phyloP scores from a whole-genome alignment of 2,329 filamentous ascomycete species.

The Verticillium tricorpus region DNA sequence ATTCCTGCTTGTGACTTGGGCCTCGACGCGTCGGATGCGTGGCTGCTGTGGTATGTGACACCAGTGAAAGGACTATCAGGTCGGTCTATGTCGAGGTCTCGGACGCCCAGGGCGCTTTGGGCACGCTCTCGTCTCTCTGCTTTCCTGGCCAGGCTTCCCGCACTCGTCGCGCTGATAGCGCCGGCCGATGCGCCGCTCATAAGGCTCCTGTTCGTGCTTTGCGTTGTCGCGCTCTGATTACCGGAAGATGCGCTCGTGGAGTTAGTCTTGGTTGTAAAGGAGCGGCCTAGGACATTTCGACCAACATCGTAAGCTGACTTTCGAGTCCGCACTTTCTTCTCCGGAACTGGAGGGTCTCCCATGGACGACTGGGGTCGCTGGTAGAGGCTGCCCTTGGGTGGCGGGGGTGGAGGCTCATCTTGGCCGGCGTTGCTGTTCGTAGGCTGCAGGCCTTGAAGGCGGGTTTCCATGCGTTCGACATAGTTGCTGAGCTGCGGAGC shows the following conservation, averaged over 20 bases:
- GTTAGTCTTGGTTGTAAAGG: conserved; percentile 84
- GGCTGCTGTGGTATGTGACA: conserved; percentile 87
- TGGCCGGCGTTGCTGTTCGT: conserved; percentile 38
- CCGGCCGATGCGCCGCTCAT: conserved; percentile 94
- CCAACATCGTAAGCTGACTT: conserved; percentile 79
- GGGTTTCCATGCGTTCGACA: conserved; percentile 85
- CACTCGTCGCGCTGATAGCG: conserved; percentile 90
- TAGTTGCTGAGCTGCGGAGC: conserved; percentile 78
- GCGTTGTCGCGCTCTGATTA: conserved; percentile 68
- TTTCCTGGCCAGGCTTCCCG: conserved; percentile 83
- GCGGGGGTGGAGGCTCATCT: conserved; percentile 57
- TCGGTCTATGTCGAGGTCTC: conserved; percentile 45
- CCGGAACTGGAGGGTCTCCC: conserved; percentile 33
- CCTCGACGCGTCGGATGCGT: conserved; percentile 60
- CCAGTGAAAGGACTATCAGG: conserved; percentile 67
- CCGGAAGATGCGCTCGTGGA: conserved; percentile 73
- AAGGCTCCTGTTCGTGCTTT: conserved; percentile 76
- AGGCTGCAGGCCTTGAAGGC: conserved; percentile 67
- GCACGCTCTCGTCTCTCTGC: conserved; percentile 48
- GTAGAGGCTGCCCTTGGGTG: conserved; percentile 49
- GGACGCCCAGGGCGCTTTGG: conserved; percentile 60
- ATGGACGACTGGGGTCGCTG: conserved; percentile 57
- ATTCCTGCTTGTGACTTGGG: conserved; percentile 64
- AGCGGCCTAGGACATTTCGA: conserved; percentile 65
- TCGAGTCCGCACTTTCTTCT: conserved; percentile 52